phyloP scores from a whole-genome alignment of 2,329 filamentous ascomycete genomes.

The Xylaria sp. region DNA sequence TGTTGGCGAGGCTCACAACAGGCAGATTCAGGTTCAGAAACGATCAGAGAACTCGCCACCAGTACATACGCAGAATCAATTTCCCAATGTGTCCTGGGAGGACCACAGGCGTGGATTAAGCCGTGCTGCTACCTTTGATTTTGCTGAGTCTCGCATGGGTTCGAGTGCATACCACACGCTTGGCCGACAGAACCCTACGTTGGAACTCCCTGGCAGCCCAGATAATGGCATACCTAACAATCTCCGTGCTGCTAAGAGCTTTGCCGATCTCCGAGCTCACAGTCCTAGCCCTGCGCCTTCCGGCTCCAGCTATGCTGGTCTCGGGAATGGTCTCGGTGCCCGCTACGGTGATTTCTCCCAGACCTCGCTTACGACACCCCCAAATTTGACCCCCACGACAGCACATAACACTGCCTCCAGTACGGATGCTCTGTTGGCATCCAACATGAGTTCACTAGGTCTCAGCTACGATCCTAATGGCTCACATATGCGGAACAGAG shows the following conservation, averaged over 20 bases:
- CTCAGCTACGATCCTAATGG: slow-evolving; percentile 61
- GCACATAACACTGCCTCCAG: slow-evolving; percentile 49
- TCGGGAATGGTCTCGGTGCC: slow-evolving; percentile 60
- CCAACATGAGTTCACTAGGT: slow-evolving; percentile 57
- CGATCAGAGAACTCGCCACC: slow-evolving; percentile 64
- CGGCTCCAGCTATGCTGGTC: slow-evolving; percentile 77
- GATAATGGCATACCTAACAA: slow-evolving; percentile 76
- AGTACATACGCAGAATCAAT: slow-evolving; percentile 64
- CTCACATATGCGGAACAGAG: slow-evolving; percentile 55
- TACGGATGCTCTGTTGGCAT: slow-evolving; percentile 48
- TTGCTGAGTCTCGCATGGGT: slow-evolving; percentile 76
- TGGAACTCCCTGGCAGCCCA: slow-evolving; percentile 86
- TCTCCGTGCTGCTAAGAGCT: slow-evolving; percentile 93
- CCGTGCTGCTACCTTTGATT: slow-evolving; percentile 96
- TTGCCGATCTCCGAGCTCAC: slow-evolving; percentile 93
- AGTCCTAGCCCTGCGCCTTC: slow-evolving; percentile 93
- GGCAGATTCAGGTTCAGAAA: slow-evolving; percentile 91
- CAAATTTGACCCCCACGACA: slow-evolving; percentile 50
- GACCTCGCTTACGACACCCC: slow-evolving; percentile 48
- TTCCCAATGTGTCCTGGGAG: slow-evolving; percentile 74
- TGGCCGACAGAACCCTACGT: slow-evolving; percentile 83
- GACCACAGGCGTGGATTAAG: slow-evolving; percentile 86
- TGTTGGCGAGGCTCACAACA: slow-evolving; percentile 84
- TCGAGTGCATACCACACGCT: slow-evolving; percentile 79
- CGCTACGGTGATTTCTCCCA: slow-evolving; percentile 50